A percentile compares a stretch with the other conserved stretches of the same genome.
Evolutionary conservation across 2,329 filamentous ascomycete species (phyloP).

Genomic region (Aspergillus luchuensis): DNA sequence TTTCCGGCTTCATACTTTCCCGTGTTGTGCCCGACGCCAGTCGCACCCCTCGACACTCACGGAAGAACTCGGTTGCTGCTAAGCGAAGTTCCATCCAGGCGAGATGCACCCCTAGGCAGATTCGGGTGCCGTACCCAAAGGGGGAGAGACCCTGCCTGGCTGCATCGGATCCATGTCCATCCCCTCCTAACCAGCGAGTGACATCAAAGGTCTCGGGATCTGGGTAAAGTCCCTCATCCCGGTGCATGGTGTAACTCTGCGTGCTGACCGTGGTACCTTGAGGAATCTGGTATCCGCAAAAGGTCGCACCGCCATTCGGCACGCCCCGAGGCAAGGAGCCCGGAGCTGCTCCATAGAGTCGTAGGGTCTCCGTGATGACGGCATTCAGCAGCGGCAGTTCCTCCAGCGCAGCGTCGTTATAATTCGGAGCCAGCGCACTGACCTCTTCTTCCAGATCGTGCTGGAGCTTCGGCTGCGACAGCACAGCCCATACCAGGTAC

Average conservation of each 20-base stretch:
- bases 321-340: conserved; percentile 57
- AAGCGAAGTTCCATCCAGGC: conserved; percentile 60
- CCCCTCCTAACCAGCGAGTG: conserved; percentile 50
- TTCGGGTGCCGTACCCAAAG: conserved; percentile 66
- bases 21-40: conserved; percentile 6
- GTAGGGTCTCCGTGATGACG: conserved; percentile 60
- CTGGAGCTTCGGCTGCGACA: conserved; percentile 36
- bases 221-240: conserved; percentile 52
- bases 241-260: conserved; percentile 56
- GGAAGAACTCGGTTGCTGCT: conserved; percentile 54
- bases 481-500: conserved; percentile 47
- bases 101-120: conserved; percentile 69
- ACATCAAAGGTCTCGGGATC: conserved; percentile 54
- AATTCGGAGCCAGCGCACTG: conserved; percentile 28
- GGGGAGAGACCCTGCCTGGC: conserved; percentile 60
- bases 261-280: conserved; percentile 56
- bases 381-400: conserved; percentile 57
- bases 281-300: conserved; percentile 49
- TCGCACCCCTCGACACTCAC: conserved; percentile 27
- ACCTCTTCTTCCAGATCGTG: conserved; percentile 54
- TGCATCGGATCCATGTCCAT: conserved; percentile 22
- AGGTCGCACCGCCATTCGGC: conserved; percentile 46
- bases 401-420: conserved; percentile 52
- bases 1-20: conserved; percentile 45
- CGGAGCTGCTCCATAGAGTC: conserved; percentile 59